Conservation (phyloP, 768 basidiomycete species). For the Mycena haematopus region DNA sequence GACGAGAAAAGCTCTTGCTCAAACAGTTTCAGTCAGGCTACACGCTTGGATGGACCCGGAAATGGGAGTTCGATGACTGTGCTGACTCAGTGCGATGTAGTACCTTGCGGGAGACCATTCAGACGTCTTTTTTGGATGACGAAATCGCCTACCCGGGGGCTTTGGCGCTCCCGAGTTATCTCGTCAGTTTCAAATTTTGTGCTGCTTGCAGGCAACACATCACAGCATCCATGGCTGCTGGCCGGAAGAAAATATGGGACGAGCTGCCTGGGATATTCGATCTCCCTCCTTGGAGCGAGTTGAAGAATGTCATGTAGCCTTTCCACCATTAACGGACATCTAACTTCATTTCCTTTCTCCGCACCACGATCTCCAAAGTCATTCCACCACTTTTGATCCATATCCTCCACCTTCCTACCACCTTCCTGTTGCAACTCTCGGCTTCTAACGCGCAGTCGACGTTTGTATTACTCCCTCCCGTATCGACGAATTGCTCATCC, state of each 20-base stretch:
- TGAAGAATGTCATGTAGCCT: not conserved
- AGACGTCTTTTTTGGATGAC: not conserved
- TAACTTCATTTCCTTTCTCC: too few species aligned
- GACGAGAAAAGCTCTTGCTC: too few species aligned
- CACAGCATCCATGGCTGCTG: not conserved
- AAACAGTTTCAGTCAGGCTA: not conserved
- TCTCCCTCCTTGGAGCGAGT: not conserved
- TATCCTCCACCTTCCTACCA: too few species aligned
- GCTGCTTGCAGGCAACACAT: not conserved
- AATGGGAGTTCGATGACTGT: not conserved
- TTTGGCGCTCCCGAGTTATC: not conserved
- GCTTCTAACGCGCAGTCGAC: too few species aligned
- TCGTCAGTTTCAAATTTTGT: too few species aligned
- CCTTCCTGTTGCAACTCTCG: too few species aligned
- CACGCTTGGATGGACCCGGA: not conserved
- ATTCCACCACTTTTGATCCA: too few species aligned
- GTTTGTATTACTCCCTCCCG: too few species aligned
- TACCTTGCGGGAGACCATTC: not conserved
- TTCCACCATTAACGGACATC: too few species aligned
- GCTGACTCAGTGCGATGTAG: not conserved
- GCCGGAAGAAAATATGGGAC: not conserved
- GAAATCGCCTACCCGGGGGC: not conserved
- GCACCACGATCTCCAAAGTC: too few species aligned
- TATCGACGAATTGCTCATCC: too few species aligned
- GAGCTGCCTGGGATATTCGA: not conserved